phyloP scores from a whole-genome alignment of 495 filamentous ascomycete species.

The Cenococcum geophilum region DNA sequence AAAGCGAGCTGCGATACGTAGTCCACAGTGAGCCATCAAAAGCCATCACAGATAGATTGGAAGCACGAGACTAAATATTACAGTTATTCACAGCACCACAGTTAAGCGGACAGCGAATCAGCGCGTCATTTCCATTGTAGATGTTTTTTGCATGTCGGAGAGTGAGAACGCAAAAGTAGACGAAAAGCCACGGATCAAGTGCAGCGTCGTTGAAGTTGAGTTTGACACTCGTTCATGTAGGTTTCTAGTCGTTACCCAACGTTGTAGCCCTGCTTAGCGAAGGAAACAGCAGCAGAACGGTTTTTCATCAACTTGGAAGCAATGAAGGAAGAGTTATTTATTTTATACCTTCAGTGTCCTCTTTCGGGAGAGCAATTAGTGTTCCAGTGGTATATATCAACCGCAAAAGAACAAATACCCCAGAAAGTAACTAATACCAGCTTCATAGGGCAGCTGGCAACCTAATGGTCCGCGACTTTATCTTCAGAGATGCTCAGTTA shows the following conservation, averaged over 20 bases:
- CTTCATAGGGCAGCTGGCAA: not conserved
- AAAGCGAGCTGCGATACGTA: not conserved
- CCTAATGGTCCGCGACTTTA: not conserved
- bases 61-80: not conserved
- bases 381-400: not conserved
- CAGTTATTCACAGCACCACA: not conserved
- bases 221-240: too few relatives aligned
- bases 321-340: not conserved
- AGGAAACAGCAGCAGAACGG: too few relatives aligned
- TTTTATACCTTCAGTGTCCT: constrained; percentile 1
- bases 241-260: too few relatives aligned
- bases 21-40: not conserved
- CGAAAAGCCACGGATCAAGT: not conserved
- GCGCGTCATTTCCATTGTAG: not conserved
- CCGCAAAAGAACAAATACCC: too few relatives aligned
- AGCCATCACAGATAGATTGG: not conserved
- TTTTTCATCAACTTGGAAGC: not conserved
- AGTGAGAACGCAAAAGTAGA: not conserved
- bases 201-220: too few relatives aligned
- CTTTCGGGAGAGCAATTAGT: constrained; percentile 4
- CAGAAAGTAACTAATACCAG: too few relatives aligned
- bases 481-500: not conserved
- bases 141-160: not conserved
- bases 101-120: not conserved
- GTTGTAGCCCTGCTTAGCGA: too few relatives aligned